Percentiles rank a stretch among this genome's conserved stretches.
phyloP scores from a whole-genome alignment of 768 basidiomycete species.

The Goffeauzyma gilvescens region DNA sequence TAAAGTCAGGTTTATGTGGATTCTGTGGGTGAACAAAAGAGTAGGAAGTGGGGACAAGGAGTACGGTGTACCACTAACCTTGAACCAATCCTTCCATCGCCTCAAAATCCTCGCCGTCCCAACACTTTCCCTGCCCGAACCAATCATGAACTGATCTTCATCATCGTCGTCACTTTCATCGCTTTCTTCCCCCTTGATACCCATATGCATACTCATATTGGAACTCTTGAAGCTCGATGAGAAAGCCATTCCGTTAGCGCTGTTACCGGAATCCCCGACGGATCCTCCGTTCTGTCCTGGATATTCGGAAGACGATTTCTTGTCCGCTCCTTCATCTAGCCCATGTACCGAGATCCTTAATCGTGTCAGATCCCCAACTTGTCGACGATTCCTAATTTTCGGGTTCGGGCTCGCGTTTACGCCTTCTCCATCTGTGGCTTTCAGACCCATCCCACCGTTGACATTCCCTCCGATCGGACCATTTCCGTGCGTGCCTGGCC shows the following conservation, averaged over 20 bases:
- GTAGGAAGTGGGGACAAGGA: too few relatives aligned
- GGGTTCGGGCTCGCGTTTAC: too few relatives aligned
- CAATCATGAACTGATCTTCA: constrained; percentile 9
- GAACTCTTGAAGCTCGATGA: too few relatives aligned
- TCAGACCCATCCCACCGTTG: too few relatives aligned
- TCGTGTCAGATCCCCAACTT: not conserved
- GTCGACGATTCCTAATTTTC: too few relatives aligned
- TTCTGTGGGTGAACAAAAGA: too few relatives aligned
- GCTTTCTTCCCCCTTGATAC: constrained; percentile 46
- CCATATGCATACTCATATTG: too few relatives aligned
- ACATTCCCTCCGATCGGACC: too few relatives aligned
- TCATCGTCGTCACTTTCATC: constrained; percentile 13
- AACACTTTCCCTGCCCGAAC: not conserved
- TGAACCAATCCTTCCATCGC: constrained; percentile 10
- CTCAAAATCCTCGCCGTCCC: constrained; percentile 9
- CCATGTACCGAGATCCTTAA: constrained; percentile 8
- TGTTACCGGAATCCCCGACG: constrained; percentile 35
- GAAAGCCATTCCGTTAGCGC: constrained; percentile 42
- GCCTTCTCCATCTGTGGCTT: too few relatives aligned
- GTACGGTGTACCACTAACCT: not conserved
- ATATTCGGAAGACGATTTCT: not conserved
- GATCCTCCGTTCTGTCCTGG: constrained; percentile 16
- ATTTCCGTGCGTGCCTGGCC: too few relatives aligned
- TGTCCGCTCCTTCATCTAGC: constrained; percentile 2
- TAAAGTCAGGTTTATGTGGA: constrained; percentile 28